Base-by-base conservation (phyloP, 2,329 filamentous ascomycete genomes). In the Neopestalotiopsis sp. region DNA sequence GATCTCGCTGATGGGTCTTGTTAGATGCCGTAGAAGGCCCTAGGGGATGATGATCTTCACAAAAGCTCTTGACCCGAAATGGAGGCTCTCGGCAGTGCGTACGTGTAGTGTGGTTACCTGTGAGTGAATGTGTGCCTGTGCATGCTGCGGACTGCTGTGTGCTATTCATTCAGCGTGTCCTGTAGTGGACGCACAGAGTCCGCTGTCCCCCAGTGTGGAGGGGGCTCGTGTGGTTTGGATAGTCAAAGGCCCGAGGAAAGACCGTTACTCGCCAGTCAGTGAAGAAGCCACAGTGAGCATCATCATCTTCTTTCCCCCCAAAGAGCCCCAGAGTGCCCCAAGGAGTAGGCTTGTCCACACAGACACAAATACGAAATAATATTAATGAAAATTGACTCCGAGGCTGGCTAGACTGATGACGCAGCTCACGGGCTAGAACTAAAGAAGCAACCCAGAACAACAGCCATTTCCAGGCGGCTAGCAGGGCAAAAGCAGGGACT, bases 401-500 rank as follows among this genome's bases (percentile, higher is more conserved):
- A 64, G 40, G 61, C 42, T 45, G 61, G 59, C 59, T 56, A 65
- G 40, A 34, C 64, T 58, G 64, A 66, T 66, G 64, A 66, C 64
- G 64, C 64, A 66, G 64, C 64, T 7, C 28, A 13, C 20, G 28
- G 28, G 49, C 64, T 57, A 66, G 40, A 38, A 28, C 32, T 14
- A 38, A 24, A 56, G n/a, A 24, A 24, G 64, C 30, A 56, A 40
- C 14, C 53, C 28, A 66, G 32, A 24, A 10, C 12, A 38, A 64
- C 61, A 14, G 20, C 34, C 28, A 20, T 14, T 20, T 64, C n/a
- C 34, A 64, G 38, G n/a, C 14, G 34, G 49, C 49, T 66, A 57
- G n/a, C 64, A 56, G n/a, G 64, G 64, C 45, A 53, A 53, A 53
- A 53, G 45, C 45, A 53, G 45, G 45, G 45, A 53, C 20, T 57